These are phyloP conservation scores for Phytophthora tentaculata DNA, from an alignment of 352 stramenopile genomes.

Conservation along the genomic window DNA sequence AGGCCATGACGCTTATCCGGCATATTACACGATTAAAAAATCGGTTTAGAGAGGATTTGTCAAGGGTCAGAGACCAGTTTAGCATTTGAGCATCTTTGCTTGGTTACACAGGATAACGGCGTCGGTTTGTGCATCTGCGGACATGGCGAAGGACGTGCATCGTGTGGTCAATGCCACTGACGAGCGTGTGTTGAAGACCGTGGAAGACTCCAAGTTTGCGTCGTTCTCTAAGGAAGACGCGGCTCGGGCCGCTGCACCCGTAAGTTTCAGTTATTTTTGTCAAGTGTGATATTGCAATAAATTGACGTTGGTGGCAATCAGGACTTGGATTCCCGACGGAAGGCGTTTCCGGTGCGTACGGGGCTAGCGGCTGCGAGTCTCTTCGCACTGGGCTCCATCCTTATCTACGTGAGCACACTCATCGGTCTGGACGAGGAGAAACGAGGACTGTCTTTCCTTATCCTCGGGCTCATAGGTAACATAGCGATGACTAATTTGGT, in stretches of 20 bases:
- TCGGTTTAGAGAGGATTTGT: not conserved
- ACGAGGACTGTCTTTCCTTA: constrained; percentile 76
- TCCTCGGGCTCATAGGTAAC: constrained; percentile 81
- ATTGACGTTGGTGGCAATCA: constrained; percentile 8
- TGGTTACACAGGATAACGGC: not conserved
- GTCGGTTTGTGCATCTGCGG: not conserved
- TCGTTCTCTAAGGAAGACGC: constrained; percentile 46
- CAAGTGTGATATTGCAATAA: not conserved
- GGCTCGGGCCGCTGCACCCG: constrained; percentile 32
- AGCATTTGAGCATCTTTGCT: constrained; percentile 4
- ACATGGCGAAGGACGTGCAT: constrained; percentile 67
- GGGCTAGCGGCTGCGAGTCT: constrained; percentile 73
- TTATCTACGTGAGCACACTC: constrained; percentile 80
- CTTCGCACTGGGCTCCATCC: constrained; percentile 71
- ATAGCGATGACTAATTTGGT: not conserved
- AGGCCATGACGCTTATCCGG: constrained; percentile 25
- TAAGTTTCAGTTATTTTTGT: constrained; percentile 10
- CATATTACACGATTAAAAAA: constrained; percentile 13
- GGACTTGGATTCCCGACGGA: constrained; percentile 49
- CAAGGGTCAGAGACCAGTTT: not conserved
- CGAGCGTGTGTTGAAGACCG: constrained; percentile 40
- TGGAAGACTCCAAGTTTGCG: constrained; percentile 39
- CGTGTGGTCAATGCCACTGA: constrained; percentile 40
- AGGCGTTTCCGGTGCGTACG: constrained; percentile 76
- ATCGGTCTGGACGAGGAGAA: constrained; percentile 80